phyloP scores from a whole-genome alignment of 2,329 filamentous ascomycete genomes.

The Teratosphaeria destructans region DNA sequence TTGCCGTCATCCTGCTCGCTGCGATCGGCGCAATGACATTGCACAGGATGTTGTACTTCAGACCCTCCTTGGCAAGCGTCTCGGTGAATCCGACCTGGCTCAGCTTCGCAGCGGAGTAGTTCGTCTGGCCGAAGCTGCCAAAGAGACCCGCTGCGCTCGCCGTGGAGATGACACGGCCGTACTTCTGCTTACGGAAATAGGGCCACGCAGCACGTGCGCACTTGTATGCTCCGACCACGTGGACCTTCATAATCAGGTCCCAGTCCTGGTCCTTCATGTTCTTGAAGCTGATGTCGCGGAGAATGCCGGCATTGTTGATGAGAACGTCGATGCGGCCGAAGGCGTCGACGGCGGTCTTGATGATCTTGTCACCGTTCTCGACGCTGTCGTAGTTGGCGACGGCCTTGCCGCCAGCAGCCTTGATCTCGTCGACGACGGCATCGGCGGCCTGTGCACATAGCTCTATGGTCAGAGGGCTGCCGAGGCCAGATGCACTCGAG shows the following conservation, averaged over 20 bases:
- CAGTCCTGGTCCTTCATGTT: conserved; percentile 97
- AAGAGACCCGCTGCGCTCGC: conserved; percentile 92
- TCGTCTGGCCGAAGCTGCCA: conserved; percentile 89
- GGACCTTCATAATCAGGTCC: conserved; percentile 88
- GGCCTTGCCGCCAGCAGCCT: conserved; percentile 80
- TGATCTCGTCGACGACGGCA: conserved; percentile 74
- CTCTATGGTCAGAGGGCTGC: background rate
- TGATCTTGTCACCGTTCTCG: conserved; percentile 87
- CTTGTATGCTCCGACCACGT: conserved; percentile 91
- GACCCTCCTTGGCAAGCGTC: conserved; percentile 92
- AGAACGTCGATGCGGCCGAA: conserved; percentile 87
- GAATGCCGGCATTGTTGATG: conserved; percentile 95
- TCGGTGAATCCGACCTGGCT: conserved; percentile 95
- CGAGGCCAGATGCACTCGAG: background rate
- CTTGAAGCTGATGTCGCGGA: conserved; percentile 93
- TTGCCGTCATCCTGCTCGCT: conserved; percentile 90
- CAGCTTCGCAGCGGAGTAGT: conserved; percentile 96
- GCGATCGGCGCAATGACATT: conserved; percentile 95
- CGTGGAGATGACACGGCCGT: conserved; percentile 91
- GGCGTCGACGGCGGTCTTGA: conserved; percentile 71
- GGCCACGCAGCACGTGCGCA: conserved; percentile 91
- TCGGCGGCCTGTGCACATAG: conserved; percentile 56
- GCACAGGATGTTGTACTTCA: conserved; percentile 93
- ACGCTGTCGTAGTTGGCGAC: conserved; percentile 96
- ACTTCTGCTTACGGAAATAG: conserved; percentile 98